Evolutionary conservation across 495 filamentous ascomycete species (phyloP), one percentile per base, ranked within the genome.

Genomic region (Aspergillus bridgeri): DNA sequence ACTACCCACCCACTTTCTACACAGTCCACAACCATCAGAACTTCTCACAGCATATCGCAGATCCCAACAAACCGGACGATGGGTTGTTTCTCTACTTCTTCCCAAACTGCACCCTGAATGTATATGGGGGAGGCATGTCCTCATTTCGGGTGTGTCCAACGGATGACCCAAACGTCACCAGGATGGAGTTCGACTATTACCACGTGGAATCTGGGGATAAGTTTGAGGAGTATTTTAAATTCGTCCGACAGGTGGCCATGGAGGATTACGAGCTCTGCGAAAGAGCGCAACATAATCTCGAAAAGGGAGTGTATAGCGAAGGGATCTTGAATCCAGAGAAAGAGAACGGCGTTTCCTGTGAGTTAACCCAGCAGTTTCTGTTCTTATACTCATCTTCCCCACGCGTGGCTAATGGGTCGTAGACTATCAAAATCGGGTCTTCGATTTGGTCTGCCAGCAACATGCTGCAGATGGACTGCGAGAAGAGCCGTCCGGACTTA

Each of bases 151-250:
- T 83, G 2, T 82, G 81, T 60, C 83, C 83, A 0, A 81, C 78
- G 0, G 67, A 74, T 2, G 72, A 81, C 38, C 82, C 83, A 3
- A 73, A 76, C 3, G 69, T 82, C 21, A 80, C 77, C 1, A 72
- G 81, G 21, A 86, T 86, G 83, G 83, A 86, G 58, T 86, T 86
- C 56, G 83, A 86, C 61, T 86, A 86, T 56, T 86, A 83, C 60
- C 79, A 85, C 53, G 57, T 72, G 15, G 77, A 75, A 5, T 70
- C 70, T 0, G 82, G 81, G 0, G 78, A 83, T 20, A 78, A 81
- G 55, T 86, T 86, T 51, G 80, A 84, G 56, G 77, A 81, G 17
- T 83, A 86, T 60, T 86, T 73, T 61, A 79, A 78, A 27, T 86
- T 86, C 58, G 80, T 84, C 19, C 72, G 82, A 5, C 83, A 85